Base-by-base conservation (phyloP, 2,329 filamentous ascomycete genomes). In the Penicillium verrucosum region DNA sequence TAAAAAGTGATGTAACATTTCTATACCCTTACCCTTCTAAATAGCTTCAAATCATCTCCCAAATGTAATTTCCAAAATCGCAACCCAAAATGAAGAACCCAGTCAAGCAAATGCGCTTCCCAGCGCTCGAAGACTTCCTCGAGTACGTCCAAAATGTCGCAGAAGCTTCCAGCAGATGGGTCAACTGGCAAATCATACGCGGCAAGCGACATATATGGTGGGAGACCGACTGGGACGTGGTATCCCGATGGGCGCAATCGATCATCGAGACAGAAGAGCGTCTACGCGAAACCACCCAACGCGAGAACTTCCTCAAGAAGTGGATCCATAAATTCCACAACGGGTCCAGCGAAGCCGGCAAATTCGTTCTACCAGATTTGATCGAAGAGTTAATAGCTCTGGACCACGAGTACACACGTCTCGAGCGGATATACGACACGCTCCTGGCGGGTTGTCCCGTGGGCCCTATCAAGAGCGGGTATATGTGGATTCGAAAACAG, bases 1-100 rank as follows among this genome's bases (percentile, higher is more conserved):
- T 56, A 44, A 56, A 56, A 52, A 42, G 54, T 56, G 54, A 56
- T 56, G 54, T 52, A n/a, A 25, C 5, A 25, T 11, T 9, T 25
- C 44, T 23, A 34, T 23, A 34, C 29, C 14, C 8, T 36, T 25
- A 11, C 16, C 2, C 21, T 21, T 21, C 21, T 21, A 36, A 25
- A 25, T 16, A n/a, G 37, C 9, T 23, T 7, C 25, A 5, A 14
- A 3, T 16, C 21, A 12, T 12, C 27, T 4, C 23, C 8, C 10
- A 8, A 14, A 32, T n/a, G 10, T 8, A n/a, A 46, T 18, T 6
- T 7, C 8, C 27, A 38, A 23, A 21, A 12, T 29, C 37, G 23
- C 25, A 46, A 32, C 3, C 32, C 48, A 41, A 46, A 11, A 52
- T 52, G 48, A 46, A 41, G 23, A 50, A 34, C 29, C 47, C 11